Evolutionary conservation across 176 grass and related monocot species (phyloP), one percentile per base, ranked within the genome.

Genomic region (Chloris gayana): DNA sequence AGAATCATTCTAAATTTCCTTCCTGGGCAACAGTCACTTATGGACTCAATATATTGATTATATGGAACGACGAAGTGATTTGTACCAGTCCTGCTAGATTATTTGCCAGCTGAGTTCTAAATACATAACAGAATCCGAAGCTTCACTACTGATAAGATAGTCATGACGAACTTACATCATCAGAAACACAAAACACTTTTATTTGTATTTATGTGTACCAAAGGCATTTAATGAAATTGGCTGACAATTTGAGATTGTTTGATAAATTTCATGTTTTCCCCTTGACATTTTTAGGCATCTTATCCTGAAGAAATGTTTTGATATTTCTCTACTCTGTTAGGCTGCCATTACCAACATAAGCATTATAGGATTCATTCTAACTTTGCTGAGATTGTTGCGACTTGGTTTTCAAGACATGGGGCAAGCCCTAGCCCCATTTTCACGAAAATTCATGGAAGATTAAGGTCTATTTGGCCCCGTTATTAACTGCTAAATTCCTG

Each of bases 1-100:
- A 49, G 31, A 6, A 50, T 50, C 44, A 31, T 72, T 72, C 14
- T 50, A 72, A 72, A 72, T 50, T 44, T 31, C 45, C 31, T 72
- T 1, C 69, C 69, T 17, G 4, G 31, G 69, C 46, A 72, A 17
- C 7, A 21, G 14, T 8, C 46, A 11, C 50, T 31, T 4, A 9
- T 72, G 44, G 69, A 72, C 69, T 72, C 26, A 18, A 21, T 7
- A 21, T 50, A 72, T 3, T 44, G 44, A 50, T 49, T 29, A 50
- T 7, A 72, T 50, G 69, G 9, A 14, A 72, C 69, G 50, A 50
- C 7, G 18, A 72, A 72, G 9, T 72, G 44, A 22, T 72, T 46
- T 72, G 69, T 50, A 53, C 70, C 46, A 22, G 9, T 53, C 46
- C 70, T 72, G 46, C 29, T 33, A 51, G 17, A 33, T 32, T 53